A percentile compares a stretch with the other conserved stretches of the same genome.
phyloP scores from a whole-genome alignment of 768 basidiomycete species.

The Tricholoma terreum region DNA sequence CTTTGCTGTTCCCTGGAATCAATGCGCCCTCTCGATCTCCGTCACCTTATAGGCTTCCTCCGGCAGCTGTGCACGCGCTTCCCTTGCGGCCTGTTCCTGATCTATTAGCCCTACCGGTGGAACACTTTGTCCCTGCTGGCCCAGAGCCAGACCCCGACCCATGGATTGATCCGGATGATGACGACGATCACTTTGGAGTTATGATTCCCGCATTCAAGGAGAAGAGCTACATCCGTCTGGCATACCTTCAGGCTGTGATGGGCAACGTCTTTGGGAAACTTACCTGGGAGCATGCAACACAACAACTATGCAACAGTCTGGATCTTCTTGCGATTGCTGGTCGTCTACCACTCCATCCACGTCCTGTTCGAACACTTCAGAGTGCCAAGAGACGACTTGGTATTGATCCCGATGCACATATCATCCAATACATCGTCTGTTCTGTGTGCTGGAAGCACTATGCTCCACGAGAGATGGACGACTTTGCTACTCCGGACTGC shows the following conservation, averaged over 20 bases:
- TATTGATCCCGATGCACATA: too few relatives aligned
- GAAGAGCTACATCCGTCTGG: background rate
- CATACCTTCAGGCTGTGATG: constrained; percentile 7
- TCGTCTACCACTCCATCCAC: constrained; percentile 6
- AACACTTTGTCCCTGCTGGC: too few relatives aligned
- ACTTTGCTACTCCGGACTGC: background rate
- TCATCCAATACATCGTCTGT: background rate
- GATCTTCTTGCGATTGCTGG: constrained; percentile 6
- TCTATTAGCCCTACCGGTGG: too few relatives aligned
- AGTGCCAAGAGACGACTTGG: constrained; percentile 5
- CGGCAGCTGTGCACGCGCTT: too few relatives aligned
- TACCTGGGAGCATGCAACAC: background rate
- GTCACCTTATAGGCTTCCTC: too few relatives aligned
- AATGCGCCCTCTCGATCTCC: too few relatives aligned
- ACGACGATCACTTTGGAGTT: too few relatives aligned
- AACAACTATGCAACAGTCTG: background rate
- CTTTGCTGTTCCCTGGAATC: too few relatives aligned
- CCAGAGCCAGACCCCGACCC: too few relatives aligned
- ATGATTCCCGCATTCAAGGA: background rate
- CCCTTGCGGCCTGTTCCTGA: too few relatives aligned
- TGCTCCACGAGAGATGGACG: background rate
- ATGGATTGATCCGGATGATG: too few relatives aligned
- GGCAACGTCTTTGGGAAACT: constrained; percentile 5
- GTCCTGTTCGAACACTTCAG: constrained; percentile 17
- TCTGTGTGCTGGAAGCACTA: constrained; percentile 5